These are phyloP conservation scores for Myriosclerotinia scirpicola DNA, from an alignment of 2,329 filamentous ascomycete genomes.

Conservation along the genomic window DNA sequence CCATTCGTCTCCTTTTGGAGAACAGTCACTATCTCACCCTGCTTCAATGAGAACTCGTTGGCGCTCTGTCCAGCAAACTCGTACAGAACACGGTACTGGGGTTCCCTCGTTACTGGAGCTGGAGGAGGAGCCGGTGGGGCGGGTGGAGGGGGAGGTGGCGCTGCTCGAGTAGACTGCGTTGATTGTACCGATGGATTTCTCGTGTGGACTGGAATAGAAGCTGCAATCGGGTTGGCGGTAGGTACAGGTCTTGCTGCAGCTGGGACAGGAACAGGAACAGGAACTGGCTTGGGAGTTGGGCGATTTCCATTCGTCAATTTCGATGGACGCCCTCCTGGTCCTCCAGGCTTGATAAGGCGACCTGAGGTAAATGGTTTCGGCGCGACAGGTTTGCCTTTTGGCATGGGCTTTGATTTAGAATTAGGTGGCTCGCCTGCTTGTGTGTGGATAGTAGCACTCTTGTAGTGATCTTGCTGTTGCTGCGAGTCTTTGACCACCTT, in stretches of 20 bases:
- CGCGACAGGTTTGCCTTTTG: conserved; percentile 81
- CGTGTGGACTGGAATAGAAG: conserved; percentile 52
- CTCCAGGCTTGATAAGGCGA: conserved; percentile 86
- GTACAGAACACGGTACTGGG: conserved; percentile 86
- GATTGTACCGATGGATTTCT: conserved; percentile 47
- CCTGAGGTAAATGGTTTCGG: conserved; percentile 90
- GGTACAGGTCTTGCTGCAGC: conserved; percentile 6
- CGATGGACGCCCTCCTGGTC: conserved; percentile 77
- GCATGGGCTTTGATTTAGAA: conserved; percentile 80
- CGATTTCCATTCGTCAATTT: conserved; percentile 56
- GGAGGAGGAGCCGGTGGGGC: conserved; percentile 67
- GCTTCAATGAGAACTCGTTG: conserved; percentile 79
- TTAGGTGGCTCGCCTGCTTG: conserved; percentile 78
- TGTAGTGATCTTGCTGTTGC: conserved; percentile 79
- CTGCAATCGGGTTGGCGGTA: conserved; percentile 31
- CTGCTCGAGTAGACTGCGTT: conserved; percentile 49
- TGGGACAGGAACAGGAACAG: conserved; percentile 35
- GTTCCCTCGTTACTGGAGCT: conserved; percentile 62
- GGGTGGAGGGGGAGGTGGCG: conserved; percentile 54
- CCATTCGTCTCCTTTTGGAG: conserved; percentile 95
- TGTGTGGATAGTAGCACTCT: conserved; percentile 89
- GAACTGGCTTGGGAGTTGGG: conserved; percentile 39
- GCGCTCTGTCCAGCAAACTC: conserved; percentile 83
- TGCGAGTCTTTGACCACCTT: conserved; percentile 89
- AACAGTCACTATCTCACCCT: conserved; percentile 81